phyloP scores from a whole-genome alignment of 768 basidiomycete species.

The Lactifluus piperatus region DNA sequence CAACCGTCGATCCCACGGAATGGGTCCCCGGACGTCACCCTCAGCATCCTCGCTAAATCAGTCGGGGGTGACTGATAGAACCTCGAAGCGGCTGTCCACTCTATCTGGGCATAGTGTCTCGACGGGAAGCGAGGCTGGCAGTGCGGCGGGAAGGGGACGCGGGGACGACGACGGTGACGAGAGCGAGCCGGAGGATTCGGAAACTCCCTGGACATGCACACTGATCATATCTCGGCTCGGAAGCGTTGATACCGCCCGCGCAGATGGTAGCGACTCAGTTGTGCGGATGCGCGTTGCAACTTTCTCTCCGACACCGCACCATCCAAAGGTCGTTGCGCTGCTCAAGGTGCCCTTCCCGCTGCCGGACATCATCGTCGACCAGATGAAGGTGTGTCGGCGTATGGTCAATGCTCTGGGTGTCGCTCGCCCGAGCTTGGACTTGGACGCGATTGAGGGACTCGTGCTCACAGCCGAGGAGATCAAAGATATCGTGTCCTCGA shows the following conservation, averaged over 20 bases:
- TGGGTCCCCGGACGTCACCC: neutral
- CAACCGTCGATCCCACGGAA: constrained; percentile 1
- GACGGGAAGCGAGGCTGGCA: constrained; percentile 8
- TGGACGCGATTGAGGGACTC: constrained; percentile 35
- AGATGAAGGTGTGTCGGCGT: constrained; percentile 44
- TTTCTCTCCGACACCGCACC: constrained; percentile 87
- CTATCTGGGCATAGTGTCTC: constrained; percentile 16
- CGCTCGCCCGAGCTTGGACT: constrained; percentile 21
- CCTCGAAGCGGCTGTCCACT: constrained; percentile 11
- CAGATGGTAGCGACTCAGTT: neutral
- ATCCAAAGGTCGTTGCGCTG: constrained; percentile 89
- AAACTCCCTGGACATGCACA: constrained; percentile 94
- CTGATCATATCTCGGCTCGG: constrained; percentile 49
- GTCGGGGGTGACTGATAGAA: neutral
- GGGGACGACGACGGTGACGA: constrained; percentile 46
- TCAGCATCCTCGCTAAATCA: constrained; percentile 7
- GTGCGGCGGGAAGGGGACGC: neutral
- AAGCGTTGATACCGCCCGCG: constrained; percentile 4
- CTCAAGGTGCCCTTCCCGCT: constrained; percentile 87
- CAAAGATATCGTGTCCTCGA: constrained; percentile 85
- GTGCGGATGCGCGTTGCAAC: constrained; percentile 65
- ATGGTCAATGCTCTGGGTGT: constrained; percentile 31
- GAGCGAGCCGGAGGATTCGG: constrained; percentile 92
- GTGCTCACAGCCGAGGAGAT: constrained; percentile 83
- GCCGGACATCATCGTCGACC: constrained; percentile 70